Evolutionary conservation across 768 basidiomycete genomes (phyloP).

Genomic region (Amanita jacksonii): DNA sequence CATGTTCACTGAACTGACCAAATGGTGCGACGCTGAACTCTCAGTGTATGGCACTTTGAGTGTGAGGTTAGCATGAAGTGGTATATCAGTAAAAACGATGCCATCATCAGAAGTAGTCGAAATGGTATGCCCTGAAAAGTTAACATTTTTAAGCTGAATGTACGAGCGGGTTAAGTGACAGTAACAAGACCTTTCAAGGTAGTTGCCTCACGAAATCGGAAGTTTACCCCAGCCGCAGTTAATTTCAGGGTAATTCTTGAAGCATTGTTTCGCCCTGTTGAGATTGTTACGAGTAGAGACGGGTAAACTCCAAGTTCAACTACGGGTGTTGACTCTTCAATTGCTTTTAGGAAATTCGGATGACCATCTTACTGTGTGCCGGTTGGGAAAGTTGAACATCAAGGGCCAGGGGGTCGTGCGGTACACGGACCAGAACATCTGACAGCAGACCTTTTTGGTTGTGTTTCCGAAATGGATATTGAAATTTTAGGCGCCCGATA

Average conservation of each 20-base stretch:
- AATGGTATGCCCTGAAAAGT: slow-evolving; percentile 11
- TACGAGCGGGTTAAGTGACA: background rate
- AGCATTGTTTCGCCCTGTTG: slow-evolving; percentile 63
- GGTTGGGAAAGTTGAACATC: slow-evolving; percentile 59
- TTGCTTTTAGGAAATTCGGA: background rate
- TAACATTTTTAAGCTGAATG: slow-evolving; percentile 5
- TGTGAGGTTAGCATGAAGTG: slow-evolving; percentile 34
- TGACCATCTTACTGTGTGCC: slow-evolving; percentile 24
- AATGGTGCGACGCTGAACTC: slow-evolving; percentile 45
- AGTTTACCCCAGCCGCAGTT: slow-evolving; percentile 42
- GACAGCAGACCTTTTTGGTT: slow-evolving; percentile 18
- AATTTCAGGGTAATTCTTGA: slow-evolving; percentile 43
- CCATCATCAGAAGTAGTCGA: slow-evolving; percentile 32
- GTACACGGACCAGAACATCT: slow-evolving; percentile 45
- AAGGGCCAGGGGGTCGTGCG: slow-evolving; percentile 51
- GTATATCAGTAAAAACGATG: slow-evolving; percentile 39
- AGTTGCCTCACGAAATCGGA: slow-evolving; percentile 35
- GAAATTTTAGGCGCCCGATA: slow-evolving; percentile 53
- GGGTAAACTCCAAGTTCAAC: slow-evolving; percentile 59
- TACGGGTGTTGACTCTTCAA: slow-evolving; percentile 17
- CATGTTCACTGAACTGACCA: slow-evolving; percentile 34
- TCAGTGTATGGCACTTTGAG: slow-evolving; percentile 60
- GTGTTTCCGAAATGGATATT: slow-evolving; percentile 45
- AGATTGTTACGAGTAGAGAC: slow-evolving; percentile 45
- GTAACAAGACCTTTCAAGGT: slow-evolving; percentile 25